Percentiles rank a stretch among this genome's conserved stretches.
These are phyloP conservation scores for Pelargonium fulgidum DNA, from an alignment of 441 rosid species.

Conservation along the genomic window DNA sequence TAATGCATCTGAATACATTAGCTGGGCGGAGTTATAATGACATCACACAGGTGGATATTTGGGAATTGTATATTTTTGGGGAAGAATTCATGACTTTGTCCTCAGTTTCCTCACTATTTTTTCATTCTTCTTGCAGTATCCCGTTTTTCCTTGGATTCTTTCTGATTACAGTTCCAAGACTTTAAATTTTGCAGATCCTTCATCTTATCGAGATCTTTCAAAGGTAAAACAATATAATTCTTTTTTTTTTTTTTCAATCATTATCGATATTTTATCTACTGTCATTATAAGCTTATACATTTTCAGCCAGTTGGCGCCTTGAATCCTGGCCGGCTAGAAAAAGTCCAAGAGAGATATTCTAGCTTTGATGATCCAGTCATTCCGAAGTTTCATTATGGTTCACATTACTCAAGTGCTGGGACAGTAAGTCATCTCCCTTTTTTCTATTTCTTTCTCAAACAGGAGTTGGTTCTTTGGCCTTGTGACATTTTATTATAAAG, in stretches of 20 bases:
- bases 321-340: constrained; percentile 73
- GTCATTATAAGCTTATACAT: constrained; percentile 25
- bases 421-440: constrained; percentile 50
- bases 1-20: constrained; percentile 95
- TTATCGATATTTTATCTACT: constrained; percentile 19
- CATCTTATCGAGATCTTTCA: constrained; percentile 91
- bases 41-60: constrained; percentile 79
- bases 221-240: constrained; percentile 53
- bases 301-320: constrained; percentile 98
- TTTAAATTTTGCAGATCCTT: constrained; percentile 79
- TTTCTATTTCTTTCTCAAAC: constrained; percentile 13
- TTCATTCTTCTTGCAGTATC: constrained; percentile 64
- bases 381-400: constrained; percentile 98
- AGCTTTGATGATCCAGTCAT: constrained; percentile 98
- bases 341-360: constrained; percentile 95
- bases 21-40: constrained; percentile 99
- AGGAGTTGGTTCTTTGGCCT: background rate
- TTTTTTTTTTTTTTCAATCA: constrained; percentile 28
- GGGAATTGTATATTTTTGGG: background rate
- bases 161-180: constrained; percentile 73
- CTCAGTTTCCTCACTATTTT: constrained; percentile 18
- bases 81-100: background rate
- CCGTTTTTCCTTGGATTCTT: constrained; percentile 98
- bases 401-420: constrained; percentile 99
- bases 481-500: background rate